phyloP scores from a whole-genome alignment of 1,139 yeast species.

The Blastobotrys malaysiensis region DNA sequence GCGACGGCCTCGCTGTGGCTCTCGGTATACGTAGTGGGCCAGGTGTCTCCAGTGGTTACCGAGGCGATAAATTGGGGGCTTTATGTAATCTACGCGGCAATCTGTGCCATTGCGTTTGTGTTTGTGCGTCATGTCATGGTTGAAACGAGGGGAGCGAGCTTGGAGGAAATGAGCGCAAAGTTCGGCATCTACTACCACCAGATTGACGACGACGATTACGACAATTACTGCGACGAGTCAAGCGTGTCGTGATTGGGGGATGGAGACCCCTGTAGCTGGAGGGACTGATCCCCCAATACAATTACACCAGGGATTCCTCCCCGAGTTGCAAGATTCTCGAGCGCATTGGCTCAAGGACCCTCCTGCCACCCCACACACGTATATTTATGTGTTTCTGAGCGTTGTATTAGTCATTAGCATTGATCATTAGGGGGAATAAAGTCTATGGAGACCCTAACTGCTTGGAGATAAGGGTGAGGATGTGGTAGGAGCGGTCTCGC shows the following conservation, averaged over 20 bases:
- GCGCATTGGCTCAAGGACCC: too few species aligned
- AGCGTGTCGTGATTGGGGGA: too few species aligned
- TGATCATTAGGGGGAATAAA: background rate
- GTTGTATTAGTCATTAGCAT: background rate
- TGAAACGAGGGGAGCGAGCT: slow-evolving; percentile 65
- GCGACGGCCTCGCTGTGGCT: slow-evolving; percentile 73
- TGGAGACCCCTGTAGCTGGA: too few species aligned
- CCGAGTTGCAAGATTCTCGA: too few species aligned
- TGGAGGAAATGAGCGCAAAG: slow-evolving; percentile 64
- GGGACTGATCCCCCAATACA: too few species aligned
- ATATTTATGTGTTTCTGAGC: too few species aligned
- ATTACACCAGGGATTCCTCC: too few species aligned
- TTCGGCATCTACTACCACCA: slow-evolving; percentile 14
- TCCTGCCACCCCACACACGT: too few species aligned
- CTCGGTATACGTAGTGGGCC: slow-evolving; percentile 68
- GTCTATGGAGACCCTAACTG: background rate
- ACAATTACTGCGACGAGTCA: too few species aligned
- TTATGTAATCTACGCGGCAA: slow-evolving; percentile 13
- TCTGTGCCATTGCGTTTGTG: slow-evolving; percentile 31
- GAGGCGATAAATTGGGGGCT: slow-evolving; percentile 60
- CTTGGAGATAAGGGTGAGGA: background rate
- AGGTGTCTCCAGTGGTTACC: slow-evolving; percentile 60
- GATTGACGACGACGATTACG: background rate
- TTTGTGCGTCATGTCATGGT: slow-evolving; percentile 62
- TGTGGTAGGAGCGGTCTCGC: background rate